Evolutionary conservation across 2,329 filamentous ascomycete species (phyloP).

Genomic region (Triangularia verruculosa): DNA sequence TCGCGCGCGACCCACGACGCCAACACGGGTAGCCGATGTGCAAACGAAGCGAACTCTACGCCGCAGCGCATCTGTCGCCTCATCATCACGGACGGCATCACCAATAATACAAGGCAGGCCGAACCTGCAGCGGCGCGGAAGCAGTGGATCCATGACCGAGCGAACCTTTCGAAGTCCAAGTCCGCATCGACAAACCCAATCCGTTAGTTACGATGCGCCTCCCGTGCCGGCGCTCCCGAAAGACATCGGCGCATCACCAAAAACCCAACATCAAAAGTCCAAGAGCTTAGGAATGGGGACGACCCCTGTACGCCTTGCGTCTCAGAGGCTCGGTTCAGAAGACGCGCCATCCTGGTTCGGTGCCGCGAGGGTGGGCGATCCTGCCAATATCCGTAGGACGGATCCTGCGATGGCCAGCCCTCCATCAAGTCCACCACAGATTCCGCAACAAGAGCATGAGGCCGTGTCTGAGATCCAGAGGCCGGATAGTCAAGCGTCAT

Average conservation of each 20-base stretch:
- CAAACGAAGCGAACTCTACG: constrained; percentile 83
- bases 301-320: constrained; percentile 49
- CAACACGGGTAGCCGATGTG: constrained; percentile 75
- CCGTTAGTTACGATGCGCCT: constrained; percentile 49
- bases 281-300: constrained; percentile 41
- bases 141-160: constrained; percentile 81
- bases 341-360: constrained; percentile 50
- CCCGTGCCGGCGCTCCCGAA: constrained; percentile 74
- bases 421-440: constrained; percentile 29
- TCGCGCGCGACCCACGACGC: constrained; percentile 71
- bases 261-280: constrained; percentile 29
- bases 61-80: constrained; percentile 69
- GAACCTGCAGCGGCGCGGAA: constrained; percentile 61
- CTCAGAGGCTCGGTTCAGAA: constrained; percentile 45
- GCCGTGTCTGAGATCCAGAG: constrained; percentile 32
- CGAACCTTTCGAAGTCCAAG: constrained; percentile 82
- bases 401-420: constrained; percentile 41
- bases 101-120: constrained; percentile 14
- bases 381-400: constrained; percentile 44
- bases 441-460: constrained; percentile 17
- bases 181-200: constrained; percentile 39
- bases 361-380: constrained; percentile 42
- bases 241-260: constrained; percentile 29
- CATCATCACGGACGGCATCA: constrained; percentile 52
- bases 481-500: constrained; percentile 47